Percentiles rank a stretch among this genome's conserved stretches.
Conservation (phyloP, 2,329 filamentous ascomycete genomes). For the Dactylonectria estremocensis region DNA sequence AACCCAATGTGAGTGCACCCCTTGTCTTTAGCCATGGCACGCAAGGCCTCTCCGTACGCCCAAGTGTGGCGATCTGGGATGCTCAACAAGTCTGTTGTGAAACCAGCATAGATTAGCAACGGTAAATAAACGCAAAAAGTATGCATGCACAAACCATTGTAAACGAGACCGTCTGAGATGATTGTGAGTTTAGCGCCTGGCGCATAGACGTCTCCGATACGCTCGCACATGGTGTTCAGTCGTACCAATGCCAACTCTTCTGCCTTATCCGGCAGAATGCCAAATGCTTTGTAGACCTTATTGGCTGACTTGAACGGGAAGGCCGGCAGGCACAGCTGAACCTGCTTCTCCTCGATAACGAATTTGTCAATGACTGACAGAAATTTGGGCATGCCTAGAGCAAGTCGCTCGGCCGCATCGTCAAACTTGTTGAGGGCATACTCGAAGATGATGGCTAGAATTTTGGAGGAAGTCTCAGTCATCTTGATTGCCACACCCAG, state of each 20-base stretch:
- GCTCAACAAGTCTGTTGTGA: slow-evolving; percentile 54
- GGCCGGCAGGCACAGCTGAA: slow-evolving; percentile 48
- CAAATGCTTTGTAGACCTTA: slow-evolving; percentile 52
- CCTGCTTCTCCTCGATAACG: slow-evolving; percentile 34
- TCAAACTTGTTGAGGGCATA: slow-evolving; percentile 49
- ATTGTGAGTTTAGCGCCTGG: slow-evolving; percentile 57
- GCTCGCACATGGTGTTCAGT: slow-evolving; percentile 47
- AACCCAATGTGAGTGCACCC: slow-evolving; percentile 61
- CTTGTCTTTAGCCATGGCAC: slow-evolving; percentile 55
- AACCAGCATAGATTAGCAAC: neutral
- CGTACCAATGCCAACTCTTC: slow-evolving; percentile 49
- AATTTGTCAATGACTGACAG: slow-evolving; percentile 42
- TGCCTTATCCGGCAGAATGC: slow-evolving; percentile 50
- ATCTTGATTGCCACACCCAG: neutral
- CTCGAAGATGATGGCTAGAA: slow-evolving; percentile 48
- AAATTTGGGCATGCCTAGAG: slow-evolving; percentile 41
- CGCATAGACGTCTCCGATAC: slow-evolving; percentile 46
- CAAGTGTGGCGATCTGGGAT: slow-evolving; percentile 50
- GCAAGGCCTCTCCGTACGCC: slow-evolving; percentile 62
- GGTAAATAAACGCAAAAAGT: neutral
- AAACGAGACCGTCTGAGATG: slow-evolving; percentile 68
- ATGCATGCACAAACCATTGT: slow-evolving; percentile 60
- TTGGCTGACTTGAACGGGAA: slow-evolving; percentile 54
- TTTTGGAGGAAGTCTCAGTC: slow-evolving; percentile 25
- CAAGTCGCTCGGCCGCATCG: slow-evolving; percentile 38